Base-by-base conservation (phyloP, 2,329 filamentous ascomycete genomes). In the Penicillium occitanis region DNA sequence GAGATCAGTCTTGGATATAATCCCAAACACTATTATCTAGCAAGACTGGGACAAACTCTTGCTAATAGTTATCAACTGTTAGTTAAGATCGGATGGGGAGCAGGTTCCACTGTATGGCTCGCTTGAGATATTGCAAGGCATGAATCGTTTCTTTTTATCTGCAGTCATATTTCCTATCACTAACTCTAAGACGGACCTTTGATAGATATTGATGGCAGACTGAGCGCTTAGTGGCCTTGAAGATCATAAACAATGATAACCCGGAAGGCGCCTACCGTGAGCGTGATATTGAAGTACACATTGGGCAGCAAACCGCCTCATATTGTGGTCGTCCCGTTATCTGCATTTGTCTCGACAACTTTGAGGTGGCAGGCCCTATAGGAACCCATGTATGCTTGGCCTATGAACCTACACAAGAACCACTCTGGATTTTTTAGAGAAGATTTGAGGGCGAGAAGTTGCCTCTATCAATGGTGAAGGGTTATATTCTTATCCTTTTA, bases 371-470 rank as follows among this genome's bases (percentile, higher is more conserved):
- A 19, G 66, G 66, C 1, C 63, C 58, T 5, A 1, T 48, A n/a
- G 62, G 50, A 33, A 57, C n/a, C 1, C 76, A 79, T 69, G 69
- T 64, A 57, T 80, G 77, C 51, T 73, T 80, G 5, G 73, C 79
- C 17, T 77, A 79, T 71, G 74, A 73, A 3, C 81, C 79, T 10
- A 72, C 83, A 28, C 80, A 77, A 72, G 79, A 82, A 61, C 84
- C 76, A 71, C 69, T 80, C 0, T 66, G 73, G 59, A 68, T 72
- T 3, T 81, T 82, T 57, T 68, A 83, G 13, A 69, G 68, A 46
- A 79, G 79, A 17, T 82, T 81, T 62, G 79, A 42, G 48, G 37
- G 28, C 8, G 35, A 8, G 19, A 67, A 35, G 11, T 42, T 65
- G 14, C 62, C 62, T 30, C 48, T 79, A 8, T 70, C 73, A 0